Evolutionary conservation across 108 stramenopile species (phyloP).

Genomic region (Pelagomonas calceolata): DNA sequence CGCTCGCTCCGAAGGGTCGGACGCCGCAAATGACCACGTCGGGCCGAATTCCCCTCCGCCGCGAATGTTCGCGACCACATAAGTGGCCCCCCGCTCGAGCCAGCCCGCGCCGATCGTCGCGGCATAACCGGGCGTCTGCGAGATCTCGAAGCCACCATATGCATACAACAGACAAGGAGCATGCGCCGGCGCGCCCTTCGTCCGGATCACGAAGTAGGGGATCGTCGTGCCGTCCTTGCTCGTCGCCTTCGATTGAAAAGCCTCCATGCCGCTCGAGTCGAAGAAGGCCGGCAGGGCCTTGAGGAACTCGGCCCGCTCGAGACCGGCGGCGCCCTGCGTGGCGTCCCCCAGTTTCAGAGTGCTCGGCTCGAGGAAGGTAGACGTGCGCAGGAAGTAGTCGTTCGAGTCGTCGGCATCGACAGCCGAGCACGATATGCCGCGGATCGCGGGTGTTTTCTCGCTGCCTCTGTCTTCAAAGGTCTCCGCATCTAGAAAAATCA

Average conservation of each 20-base stretch:
- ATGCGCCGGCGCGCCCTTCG: not conserved
- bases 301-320: constrained; percentile 14
- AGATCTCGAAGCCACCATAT: constrained; percentile 94
- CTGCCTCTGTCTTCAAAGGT: no score
- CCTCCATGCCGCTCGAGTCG: constrained; percentile 45
- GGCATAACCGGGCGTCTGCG: constrained; percentile 73
- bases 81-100: constrained; percentile 79
- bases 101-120: constrained; percentile 62
- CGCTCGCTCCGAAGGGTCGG: not conserved
- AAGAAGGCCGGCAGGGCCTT: constrained; percentile 57
- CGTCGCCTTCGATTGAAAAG: constrained; percentile 52
- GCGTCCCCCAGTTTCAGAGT: constrained; percentile 62
- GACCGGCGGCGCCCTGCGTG: constrained; percentile 14
- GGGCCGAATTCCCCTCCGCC: constrained; percentile 89
- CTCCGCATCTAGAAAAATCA: not conserved
- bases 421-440: not conserved
- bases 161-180: constrained; percentile 45
- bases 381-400: constrained; percentile 24
- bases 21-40: constrained; percentile 28
- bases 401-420: constrained; percentile 5
- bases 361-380: constrained; percentile 54
- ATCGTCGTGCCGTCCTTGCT: constrained; percentile 69
- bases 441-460: not conserved
- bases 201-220: constrained; percentile 55
- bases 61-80: constrained; percentile 87